Evolutionary conservation across 1,139 yeast species (phyloP), one percentile per base, ranked within the genome.

Genomic region (Zhuliangozyma parablackwelliae): DNA sequence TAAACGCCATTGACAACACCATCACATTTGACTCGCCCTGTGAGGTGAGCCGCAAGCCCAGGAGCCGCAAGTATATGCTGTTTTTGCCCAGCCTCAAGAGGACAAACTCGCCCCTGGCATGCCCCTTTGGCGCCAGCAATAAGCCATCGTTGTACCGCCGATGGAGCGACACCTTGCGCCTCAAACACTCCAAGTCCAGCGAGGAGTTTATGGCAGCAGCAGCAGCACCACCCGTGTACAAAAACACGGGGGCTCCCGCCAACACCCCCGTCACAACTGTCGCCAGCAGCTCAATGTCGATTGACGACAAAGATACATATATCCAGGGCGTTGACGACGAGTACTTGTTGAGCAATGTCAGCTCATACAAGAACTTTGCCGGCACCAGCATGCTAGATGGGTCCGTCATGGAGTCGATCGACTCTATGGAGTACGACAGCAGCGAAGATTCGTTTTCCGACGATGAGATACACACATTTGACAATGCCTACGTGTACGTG

Each of bases 21-120:
- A 54, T 65, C 10, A 50, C 66, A 12, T 69, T 67, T 44, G 75
- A 69, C 45, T 56, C 57, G 30, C 75, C 75, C 3, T 56, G 63
- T 41, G 75, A 69, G 46, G 75, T 69, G 7, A 56, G 56, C 35
- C 47, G 51, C 32, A 47, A 43, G 30, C 37, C 37, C 30, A 23
- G 30, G 21, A 21, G 25, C 35, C 12, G 26, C 10, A 6, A 24
- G 32, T 10, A 31, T 31, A 16, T 16, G 16, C 16, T 16, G 16
- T 34, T 46, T 16, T 40, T 46, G 16, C 37, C 42, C 25, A 21
- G 9, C 20, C 12, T 29, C 20, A 27, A 13, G 26, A 21, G 7
- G 16, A 20, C 28, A 23, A 26, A 10, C 16, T 31, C 23, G 21
- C 16, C 26, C 7, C 11, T 24, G 11, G 7, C 7, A 7, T 29